Evolutionary conservation across 805 yeast genomes (phyloP).

Genomic region (Pichia kluyveri): DNA sequence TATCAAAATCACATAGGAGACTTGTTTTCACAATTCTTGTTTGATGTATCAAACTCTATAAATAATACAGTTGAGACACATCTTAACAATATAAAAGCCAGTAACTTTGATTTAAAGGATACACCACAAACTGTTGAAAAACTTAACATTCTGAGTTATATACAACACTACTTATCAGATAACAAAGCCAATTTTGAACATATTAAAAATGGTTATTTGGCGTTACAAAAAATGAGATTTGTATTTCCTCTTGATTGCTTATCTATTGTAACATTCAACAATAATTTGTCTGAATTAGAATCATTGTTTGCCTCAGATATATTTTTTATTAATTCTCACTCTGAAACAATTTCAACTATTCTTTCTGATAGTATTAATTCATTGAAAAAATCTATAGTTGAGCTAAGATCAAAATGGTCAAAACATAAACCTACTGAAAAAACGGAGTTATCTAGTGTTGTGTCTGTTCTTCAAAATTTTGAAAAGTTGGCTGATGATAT

Average conservation of each 20-base stretch:
- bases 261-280: no score
- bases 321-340: neutral
- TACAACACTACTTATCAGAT: conserved; percentile 9
- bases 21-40: neutral
- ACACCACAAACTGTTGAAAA: conserved; percentile 22
- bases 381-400: neutral
- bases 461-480: conserved; percentile 27
- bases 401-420: conserved; percentile 2
- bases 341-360: conserved; percentile 2
- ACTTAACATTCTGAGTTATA: conserved; percentile 30
- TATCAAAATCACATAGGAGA: conserved; percentile 34
- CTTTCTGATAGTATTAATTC: conserved; percentile 3
- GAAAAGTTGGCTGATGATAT: conserved; percentile 12
- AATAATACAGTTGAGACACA: neutral
- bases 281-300: no score
- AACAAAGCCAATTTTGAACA: conserved; percentile 5
- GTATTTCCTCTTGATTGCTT: conserved; percentile 8
- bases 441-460: conserved; percentile 35
- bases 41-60: neutral
- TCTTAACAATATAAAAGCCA: neutral
- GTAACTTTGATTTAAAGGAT: neutral
- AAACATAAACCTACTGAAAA: conserved; percentile 33
- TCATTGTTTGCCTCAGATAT: no score
- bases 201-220: conserved; percentile 20
- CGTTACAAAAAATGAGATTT: conserved; percentile 32